phyloP scores from a whole-genome alignment of 192 early-diverging fungal species.

The Coemansia sp. region DNA sequence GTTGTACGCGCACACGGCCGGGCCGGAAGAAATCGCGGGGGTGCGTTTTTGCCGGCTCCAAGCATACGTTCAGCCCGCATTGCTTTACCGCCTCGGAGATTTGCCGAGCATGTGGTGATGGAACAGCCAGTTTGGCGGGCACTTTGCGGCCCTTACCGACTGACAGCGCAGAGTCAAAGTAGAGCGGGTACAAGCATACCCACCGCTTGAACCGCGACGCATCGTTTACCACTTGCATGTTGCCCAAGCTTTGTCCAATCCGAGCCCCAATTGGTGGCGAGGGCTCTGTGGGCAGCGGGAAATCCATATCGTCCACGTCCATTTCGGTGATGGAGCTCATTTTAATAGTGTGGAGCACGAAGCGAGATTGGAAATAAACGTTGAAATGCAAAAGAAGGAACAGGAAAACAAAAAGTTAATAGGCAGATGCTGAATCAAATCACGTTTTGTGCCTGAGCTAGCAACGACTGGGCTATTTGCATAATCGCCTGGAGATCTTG shows the following conservation, averaged over 20 bases:
- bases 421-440: not conserved
- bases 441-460: constrained; percentile 8
- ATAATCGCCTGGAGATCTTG: constrained; percentile 38
- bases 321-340: not conserved
- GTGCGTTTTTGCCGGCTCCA: constrained; percentile 67
- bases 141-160: constrained; percentile 64
- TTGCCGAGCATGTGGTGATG: constrained; percentile 63
- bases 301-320: constrained; percentile 57
- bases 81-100: constrained; percentile 64
- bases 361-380: not conserved
- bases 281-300: constrained; percentile 32
- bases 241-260: constrained; percentile 20
- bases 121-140: constrained; percentile 52
- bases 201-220: constrained; percentile 51
- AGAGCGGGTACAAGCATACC: constrained; percentile 73
- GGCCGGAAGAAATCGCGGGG: constrained; percentile 71
- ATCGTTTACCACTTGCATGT: constrained; percentile 26
- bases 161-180: constrained; percentile 65
- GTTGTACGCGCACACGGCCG: constrained; percentile 65
- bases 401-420: too few species aligned
- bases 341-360: not conserved
- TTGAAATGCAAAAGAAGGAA: not conserved
- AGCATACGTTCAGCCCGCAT: constrained; percentile 60
- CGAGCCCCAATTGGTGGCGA: constrained; percentile 10
- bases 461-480: constrained; percentile 27